Percentiles rank a stretch among this genome's conserved stretches.
Evolutionary conservation across 495 filamentous ascomycete genomes (phyloP).

Genomic region (Parathielavia hyrcaniae): DNA sequence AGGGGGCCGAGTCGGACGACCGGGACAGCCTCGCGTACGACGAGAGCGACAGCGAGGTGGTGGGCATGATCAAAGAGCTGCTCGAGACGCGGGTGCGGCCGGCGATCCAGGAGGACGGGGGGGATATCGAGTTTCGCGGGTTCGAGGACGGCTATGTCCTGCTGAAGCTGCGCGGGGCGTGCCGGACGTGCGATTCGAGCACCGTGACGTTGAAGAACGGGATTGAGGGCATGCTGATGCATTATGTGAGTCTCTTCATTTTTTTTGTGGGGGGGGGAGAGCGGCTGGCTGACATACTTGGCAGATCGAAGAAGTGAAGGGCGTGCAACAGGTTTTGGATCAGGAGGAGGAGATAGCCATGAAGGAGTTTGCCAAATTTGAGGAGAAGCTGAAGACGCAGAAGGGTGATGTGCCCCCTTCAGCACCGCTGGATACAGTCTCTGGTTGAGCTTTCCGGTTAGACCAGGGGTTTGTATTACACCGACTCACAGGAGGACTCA

Average conservation of each 20-base stretch:
- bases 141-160: slow-evolving; percentile 80
- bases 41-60: slow-evolving; percentile 84
- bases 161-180: slow-evolving; percentile 86
- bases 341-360: slow-evolving; percentile 87
- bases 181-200: slow-evolving; percentile 90
- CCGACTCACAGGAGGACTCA: not conserved
- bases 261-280: not conserved
- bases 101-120: slow-evolving; percentile 94
- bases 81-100: slow-evolving; percentile 91
- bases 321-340: slow-evolving; percentile 85
- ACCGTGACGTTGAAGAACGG: slow-evolving; percentile 94
- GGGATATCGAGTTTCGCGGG: slow-evolving; percentile 89
- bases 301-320: slow-evolving; percentile 92
- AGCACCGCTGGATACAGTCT: slow-evolving; percentile 59
- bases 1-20: slow-evolving; percentile 36
- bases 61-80: slow-evolving; percentile 98
- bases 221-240: slow-evolving; percentile 96
- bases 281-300: slow-evolving; percentile 3
- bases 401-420: slow-evolving; percentile 52
- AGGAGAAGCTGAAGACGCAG: slow-evolving; percentile 81
- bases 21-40: slow-evolving; percentile 70
- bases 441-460: slow-evolving; percentile 32
- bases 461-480: not conserved
- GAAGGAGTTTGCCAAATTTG: slow-evolving; percentile 89
- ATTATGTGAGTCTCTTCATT: slow-evolving; percentile 49